These are phyloP conservation scores for Chalciporus sphaerocephalus DNA, from an alignment of 768 basidiomycete species.

Conservation along the genomic window DNA sequence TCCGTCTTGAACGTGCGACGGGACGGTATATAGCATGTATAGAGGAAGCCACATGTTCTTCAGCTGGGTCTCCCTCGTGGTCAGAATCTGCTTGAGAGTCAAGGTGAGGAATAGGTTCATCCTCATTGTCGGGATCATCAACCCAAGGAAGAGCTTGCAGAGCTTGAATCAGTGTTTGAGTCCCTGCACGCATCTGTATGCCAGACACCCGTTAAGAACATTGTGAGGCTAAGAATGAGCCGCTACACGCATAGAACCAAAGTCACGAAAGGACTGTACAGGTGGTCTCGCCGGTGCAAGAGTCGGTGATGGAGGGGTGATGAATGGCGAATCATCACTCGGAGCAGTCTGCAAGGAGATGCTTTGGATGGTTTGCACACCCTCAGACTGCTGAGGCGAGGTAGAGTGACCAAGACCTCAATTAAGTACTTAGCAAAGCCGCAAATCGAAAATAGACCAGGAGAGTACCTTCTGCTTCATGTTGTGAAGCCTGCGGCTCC, in stretches of 20 bases:
- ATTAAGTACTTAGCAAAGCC: constrained; percentile 6
- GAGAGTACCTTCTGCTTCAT: constrained; percentile 33
- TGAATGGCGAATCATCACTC: constrained; percentile 61
- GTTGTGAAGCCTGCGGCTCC: constrained; percentile 26
- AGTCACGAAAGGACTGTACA: constrained; percentile 55
- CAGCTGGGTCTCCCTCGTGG: constrained; percentile 56
- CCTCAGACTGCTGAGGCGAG: constrained; percentile 23
- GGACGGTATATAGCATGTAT: constrained; percentile 87
- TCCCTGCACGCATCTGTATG: constrained; percentile 76
- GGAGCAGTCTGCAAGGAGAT: constrained; percentile 8
- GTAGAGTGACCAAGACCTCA: constrained; percentile 11
- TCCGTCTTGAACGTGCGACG: constrained; percentile 59
- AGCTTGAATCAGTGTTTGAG: constrained; percentile 85
- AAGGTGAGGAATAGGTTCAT: constrained; percentile 46
- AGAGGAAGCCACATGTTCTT: constrained; percentile 66
- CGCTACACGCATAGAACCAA: constrained; percentile 58
- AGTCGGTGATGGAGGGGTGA: constrained; percentile 68
- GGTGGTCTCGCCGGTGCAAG: constrained; percentile 41
- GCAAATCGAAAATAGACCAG: constrained; percentile 15
- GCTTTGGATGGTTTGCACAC: constrained; percentile 5
- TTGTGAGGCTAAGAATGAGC: neutral
- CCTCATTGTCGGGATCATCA: constrained; percentile 64
- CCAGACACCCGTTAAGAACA: constrained; percentile 5
- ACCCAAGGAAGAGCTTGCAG: constrained; percentile 81
- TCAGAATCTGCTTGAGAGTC: constrained; percentile 46